Conservation (phyloP, 257 asterid genomes). For the Rubia yunnanensis region DNA sequence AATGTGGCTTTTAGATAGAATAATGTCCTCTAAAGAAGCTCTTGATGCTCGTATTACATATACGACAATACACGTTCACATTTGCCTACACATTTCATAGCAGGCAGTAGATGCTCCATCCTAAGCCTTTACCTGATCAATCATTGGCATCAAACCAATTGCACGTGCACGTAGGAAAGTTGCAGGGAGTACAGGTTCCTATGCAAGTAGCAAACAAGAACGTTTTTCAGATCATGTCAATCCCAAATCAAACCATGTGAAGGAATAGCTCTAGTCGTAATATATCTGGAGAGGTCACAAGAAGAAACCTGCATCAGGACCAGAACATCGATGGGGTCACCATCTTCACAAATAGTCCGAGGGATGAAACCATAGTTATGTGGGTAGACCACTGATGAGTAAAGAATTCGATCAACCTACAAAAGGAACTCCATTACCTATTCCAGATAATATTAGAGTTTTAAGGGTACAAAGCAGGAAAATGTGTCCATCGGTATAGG, state of each 20-base stretch:
- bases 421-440: conserved; percentile 1
- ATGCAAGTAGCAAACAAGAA: not conserved
- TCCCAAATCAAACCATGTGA: not conserved
- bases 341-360: conserved; percentile 82
- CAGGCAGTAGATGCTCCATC: not conserved
- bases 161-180: conserved; percentile 92
- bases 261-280: not conserved
- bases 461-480: not conserved
- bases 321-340: conserved; percentile 84
- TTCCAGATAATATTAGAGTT: not conserved
- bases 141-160: conserved; percentile 97
- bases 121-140: conserved; percentile 61
- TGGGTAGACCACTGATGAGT: conserved; percentile 93
- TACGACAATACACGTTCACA: not conserved
- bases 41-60: not conserved
- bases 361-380: conserved; percentile 95
- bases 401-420: conserved; percentile 81
- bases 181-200: conserved; percentile 90
- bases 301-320: conserved; percentile 77
- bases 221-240: not conserved
- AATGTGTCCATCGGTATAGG: not conserved
- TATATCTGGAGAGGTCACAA: not conserved
- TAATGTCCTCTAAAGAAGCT: not conserved
- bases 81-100: not conserved
- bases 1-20: not conserved